A percentile compares a stretch with the other conserved stretches of the same genome.
Evolutionary conservation across 495 filamentous ascomycete species (phyloP).

Genomic region (Neurospora cerealis): DNA sequence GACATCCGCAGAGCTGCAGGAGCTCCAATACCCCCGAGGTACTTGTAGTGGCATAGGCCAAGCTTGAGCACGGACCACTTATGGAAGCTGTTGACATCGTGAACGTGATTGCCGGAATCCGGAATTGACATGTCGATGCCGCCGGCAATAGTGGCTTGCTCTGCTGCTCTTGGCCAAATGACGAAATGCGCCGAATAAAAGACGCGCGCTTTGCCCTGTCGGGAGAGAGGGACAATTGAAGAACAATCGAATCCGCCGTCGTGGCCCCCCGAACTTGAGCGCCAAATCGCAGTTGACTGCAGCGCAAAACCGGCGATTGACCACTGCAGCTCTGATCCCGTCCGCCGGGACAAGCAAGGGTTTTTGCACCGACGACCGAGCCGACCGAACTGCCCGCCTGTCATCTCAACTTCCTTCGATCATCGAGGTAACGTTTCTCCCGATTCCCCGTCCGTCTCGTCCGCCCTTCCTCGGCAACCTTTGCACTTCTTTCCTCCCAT

Average conservation of each 20-base stretch:
- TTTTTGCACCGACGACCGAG: neutral
- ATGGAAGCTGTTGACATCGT: neutral
- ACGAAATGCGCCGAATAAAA: neutral
- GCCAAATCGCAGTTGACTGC: neutral
- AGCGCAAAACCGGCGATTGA: neutral
- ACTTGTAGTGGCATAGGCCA: neutral
- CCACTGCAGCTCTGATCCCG: neutral
- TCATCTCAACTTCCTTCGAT: neutral
- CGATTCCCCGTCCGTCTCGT: neutral
- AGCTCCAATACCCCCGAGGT: neutral
- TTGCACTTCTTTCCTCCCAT: neutral
- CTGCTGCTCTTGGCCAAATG: neutral
- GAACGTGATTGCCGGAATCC: neutral
- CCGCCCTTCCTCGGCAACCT: neutral
- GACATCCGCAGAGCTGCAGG: neutral
- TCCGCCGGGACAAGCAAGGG: neutral
- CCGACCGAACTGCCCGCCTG: neutral
- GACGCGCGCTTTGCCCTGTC: neutral
- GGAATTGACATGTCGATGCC: neutral
- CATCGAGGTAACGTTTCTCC: neutral
- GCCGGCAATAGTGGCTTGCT: neutral
- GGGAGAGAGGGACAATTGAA: neutral
- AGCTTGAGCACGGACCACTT: neutral
- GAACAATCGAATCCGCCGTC: neutral
- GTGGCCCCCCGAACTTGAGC: neutral